These are phyloP conservation scores for Dipodascus albidus DNA, from an alignment of 805 yeast genomes.

Conservation along the genomic window DNA sequence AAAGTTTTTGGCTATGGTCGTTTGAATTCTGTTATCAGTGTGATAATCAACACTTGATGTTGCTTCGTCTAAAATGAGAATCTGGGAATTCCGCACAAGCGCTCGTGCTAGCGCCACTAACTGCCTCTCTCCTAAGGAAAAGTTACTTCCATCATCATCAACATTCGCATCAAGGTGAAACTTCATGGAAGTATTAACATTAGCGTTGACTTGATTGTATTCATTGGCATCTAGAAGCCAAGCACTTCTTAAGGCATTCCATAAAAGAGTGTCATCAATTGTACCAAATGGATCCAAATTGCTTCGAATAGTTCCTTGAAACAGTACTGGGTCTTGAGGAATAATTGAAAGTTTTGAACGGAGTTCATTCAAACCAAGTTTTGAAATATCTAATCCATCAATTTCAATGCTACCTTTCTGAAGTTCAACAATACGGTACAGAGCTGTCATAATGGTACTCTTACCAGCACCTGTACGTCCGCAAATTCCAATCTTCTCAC, in stretches of 20 bases:
- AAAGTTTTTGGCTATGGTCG: slow-evolving; percentile 48
- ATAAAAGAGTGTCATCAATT: slow-evolving; percentile 44
- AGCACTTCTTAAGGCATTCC: slow-evolving; percentile 59
- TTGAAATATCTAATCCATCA: slow-evolving; percentile 58
- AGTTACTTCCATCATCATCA: slow-evolving; percentile 60
- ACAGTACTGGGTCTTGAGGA: slow-evolving; percentile 83
- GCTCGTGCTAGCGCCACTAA: slow-evolving; percentile 62
- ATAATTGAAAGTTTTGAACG: slow-evolving; percentile 69
- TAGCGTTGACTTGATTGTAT: slow-evolving; percentile 10
- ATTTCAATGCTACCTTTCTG: slow-evolving; percentile 41
- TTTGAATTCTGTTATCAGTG: slow-evolving; percentile 58
- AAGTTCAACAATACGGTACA: slow-evolving; percentile 58
- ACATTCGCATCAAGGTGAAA: slow-evolving; percentile 52
- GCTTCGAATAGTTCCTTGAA: slow-evolving; percentile 64
- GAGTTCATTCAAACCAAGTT: slow-evolving; percentile 55
- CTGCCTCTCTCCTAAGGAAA: slow-evolving; percentile 65
- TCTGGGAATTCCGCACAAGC: slow-evolving; percentile 48
- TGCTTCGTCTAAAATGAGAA: slow-evolving; percentile 64
- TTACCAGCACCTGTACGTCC: slow-evolving; percentile 92
- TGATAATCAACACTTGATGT: slow-evolving; percentile 68
- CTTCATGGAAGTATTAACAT: slow-evolving; percentile 23
- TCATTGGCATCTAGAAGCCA: slow-evolving; percentile 28
- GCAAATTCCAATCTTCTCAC: slow-evolving; percentile 73
- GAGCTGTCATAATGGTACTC: slow-evolving; percentile 60
- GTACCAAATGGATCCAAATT: slow-evolving; percentile 69